Evolutionary conservation across 345 rosid species (phyloP).

Genomic region (Moricandia moricandioides): DNA sequence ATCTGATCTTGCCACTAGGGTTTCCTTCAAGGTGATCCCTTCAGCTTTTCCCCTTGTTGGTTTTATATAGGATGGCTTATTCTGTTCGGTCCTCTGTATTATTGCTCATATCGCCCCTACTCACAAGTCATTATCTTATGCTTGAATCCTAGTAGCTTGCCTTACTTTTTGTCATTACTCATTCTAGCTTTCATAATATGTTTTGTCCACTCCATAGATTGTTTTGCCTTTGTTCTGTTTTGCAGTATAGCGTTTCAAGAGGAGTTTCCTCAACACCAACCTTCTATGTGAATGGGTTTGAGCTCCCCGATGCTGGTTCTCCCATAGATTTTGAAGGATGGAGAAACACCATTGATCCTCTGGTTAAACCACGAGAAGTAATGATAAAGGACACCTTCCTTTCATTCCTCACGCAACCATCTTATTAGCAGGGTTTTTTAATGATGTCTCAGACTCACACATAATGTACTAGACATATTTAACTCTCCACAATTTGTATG

Average conservation of each 20-base stretch:
- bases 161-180: neutral
- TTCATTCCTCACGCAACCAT: conserved; percentile 33
- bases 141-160: neutral
- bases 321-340: conserved; percentile 49
- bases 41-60: neutral
- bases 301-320: conserved; percentile 53
- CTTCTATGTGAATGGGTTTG: conserved; percentile 75
- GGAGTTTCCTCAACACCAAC: conserved; percentile 71
- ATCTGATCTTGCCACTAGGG: conserved; percentile 67
- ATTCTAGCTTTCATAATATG: neutral
- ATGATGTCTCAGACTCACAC: neutral
- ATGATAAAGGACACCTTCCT: conserved; percentile 22
- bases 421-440: conserved; percentile 20
- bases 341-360: conserved; percentile 65
- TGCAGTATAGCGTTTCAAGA: conserved; percentile 73
- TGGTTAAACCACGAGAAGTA: conserved; percentile 39
- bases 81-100: neutral
- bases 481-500: neutral
- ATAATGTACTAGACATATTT: neutral
- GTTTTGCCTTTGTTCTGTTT: conserved; percentile 15
- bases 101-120: neutral
- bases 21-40: conserved; percentile 73
- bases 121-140: too few relatives aligned
- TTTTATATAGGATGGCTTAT: neutral
- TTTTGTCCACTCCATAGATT: neutral